A percentile compares a stretch with the other conserved stretches of the same genome.
phyloP scores from a whole-genome alignment of 306 rosid species.

The Mimosa pudica region DNA sequence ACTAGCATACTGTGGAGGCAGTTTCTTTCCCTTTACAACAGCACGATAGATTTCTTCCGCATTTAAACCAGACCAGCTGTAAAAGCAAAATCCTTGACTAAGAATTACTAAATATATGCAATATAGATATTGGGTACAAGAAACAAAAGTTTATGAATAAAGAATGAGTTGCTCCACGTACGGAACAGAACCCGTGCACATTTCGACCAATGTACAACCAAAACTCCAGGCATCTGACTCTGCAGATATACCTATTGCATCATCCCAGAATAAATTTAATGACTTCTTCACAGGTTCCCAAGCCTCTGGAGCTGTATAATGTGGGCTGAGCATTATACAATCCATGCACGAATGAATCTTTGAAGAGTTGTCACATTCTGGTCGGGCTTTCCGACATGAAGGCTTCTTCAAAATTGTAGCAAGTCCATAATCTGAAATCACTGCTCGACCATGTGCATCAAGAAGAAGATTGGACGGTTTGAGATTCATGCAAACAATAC shows the following conservation, averaged over 20 bases:
- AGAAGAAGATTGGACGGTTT: conserved; percentile 98
- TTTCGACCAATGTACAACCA: conserved; percentile 99
- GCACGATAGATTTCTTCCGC: conserved; percentile 91
- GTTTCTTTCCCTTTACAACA: conserved; percentile 77
- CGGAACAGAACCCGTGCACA: conserved; percentile 99
- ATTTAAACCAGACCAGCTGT: conserved; percentile 96
- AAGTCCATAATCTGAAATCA: conserved; percentile 97
- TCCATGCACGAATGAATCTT: conserved; percentile 97
- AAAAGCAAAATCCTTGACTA: conserved; percentile 43
- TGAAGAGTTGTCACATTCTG: conserved; percentile 68
- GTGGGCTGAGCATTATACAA: conserved; percentile 96
- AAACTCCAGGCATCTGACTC: conserved; percentile 99
- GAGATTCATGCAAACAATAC: conserved; percentile 94
- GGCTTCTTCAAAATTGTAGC: conserved; percentile 93
- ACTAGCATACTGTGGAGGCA: conserved; percentile 97
- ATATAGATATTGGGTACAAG: neutral
- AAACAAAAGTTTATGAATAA: conserved; percentile 38
- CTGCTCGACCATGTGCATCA: conserved; percentile 82
- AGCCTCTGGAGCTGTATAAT: conserved; percentile 97
- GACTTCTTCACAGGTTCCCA: conserved; percentile 98
- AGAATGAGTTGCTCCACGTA: conserved; percentile 64
- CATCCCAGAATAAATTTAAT: conserved; percentile 92
- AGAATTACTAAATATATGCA: conserved; percentile 37
- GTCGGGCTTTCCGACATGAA: conserved; percentile 81
- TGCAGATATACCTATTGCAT: conserved; percentile 88